These are phyloP conservation scores for Aspergillus oerlinghausenensis DNA, from an alignment of 2,329 filamentous ascomycete genomes.

Conservation along the genomic window DNA sequence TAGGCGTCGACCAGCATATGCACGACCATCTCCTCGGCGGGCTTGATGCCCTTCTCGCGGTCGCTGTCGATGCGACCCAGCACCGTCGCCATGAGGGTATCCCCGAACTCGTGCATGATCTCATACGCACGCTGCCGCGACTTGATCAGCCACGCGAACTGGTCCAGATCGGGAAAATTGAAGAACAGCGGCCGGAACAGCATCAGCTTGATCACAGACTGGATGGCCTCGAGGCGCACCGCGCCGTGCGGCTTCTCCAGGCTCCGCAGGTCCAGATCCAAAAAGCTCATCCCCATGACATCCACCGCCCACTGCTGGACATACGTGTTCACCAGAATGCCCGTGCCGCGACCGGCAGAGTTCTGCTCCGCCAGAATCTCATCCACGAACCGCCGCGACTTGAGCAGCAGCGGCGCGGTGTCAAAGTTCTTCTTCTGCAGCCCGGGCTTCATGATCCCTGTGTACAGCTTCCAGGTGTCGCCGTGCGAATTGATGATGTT, in stretches of 20 bases:
- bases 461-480: background rate
- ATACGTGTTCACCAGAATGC: conserved; percentile 18
- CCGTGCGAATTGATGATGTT: conserved; percentile 12
- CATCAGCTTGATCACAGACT: conserved; percentile 23
- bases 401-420: conserved; percentile 16
- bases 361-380: conserved; percentile 20
- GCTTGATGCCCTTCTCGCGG: background rate
- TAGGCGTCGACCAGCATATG: conserved; percentile 19
- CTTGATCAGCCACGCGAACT: conserved; percentile 16
- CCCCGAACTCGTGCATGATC: conserved; percentile 24
- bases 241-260: conserved; percentile 16
- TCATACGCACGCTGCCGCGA: conserved; percentile 18
- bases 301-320: conserved; percentile 25
- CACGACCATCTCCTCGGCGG: conserved; percentile 15
- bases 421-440: conserved; percentile 16
- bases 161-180: conserved; percentile 23
- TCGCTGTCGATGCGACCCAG: background rate
- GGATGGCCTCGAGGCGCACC: conserved; percentile 20
- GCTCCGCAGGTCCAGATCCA: conserved; percentile 21
- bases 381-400: conserved; percentile 21
- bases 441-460: conserved; percentile 4
- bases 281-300: conserved; percentile 22
- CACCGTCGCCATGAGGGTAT: conserved; percentile 14
- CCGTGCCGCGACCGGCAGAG: background rate
- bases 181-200: conserved; percentile 24